Conservation (phyloP, 2,329 filamentous ascomycete genomes). For the Claviceps pazoutovae region DNA sequence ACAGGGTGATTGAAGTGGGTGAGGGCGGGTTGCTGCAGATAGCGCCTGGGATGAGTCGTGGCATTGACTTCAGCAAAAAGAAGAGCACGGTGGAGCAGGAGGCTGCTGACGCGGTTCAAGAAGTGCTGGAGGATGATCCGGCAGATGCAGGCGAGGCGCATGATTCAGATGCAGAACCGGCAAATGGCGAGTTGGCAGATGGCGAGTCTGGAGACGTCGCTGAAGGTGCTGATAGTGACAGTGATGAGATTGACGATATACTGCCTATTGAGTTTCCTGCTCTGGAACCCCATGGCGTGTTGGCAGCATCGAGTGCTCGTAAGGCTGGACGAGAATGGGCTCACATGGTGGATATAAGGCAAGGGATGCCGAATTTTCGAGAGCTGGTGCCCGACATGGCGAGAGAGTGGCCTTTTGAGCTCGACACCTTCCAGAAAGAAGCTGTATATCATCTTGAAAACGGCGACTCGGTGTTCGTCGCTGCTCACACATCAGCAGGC, state of each 20-base stretch:
- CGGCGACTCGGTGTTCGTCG: conserved; percentile 94
- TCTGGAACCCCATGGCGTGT: conserved; percentile 66
- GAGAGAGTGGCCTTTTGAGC: conserved; percentile 87
- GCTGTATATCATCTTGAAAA: conserved; percentile 94
- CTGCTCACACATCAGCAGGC: conserved; percentile 91
- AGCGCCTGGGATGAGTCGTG: conserved; percentile 69
- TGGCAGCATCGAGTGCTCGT: conserved; percentile 57
- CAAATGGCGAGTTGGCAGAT: conserved; percentile 13
- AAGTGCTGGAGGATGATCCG: conserved; percentile 41
- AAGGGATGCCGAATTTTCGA: conserved; percentile 83
- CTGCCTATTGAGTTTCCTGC: conserved; percentile 89
- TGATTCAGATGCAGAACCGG: conserved; percentile 15
- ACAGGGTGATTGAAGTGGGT: conserved; percentile 73
- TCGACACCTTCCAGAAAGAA: conserved; percentile 97
- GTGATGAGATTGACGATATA: conserved; percentile 66
- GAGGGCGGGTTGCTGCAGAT: conserved; percentile 68
- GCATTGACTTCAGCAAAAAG: conserved; percentile 55
- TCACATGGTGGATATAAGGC: conserved; percentile 92
- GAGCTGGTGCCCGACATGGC: conserved; percentile 96
- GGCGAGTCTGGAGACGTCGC: conserved; percentile 12
- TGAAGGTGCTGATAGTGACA: conserved; percentile 33
- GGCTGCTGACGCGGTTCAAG: conserved; percentile 55
- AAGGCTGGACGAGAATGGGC: conserved; percentile 83
- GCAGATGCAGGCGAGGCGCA: conserved; percentile 21
- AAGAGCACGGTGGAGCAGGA: conserved; percentile 42